Evolutionary conservation across 768 basidiomycete species (phyloP), one percentile per base, ranked within the genome.

Genomic region (Austroboletus eburneus): DNA sequence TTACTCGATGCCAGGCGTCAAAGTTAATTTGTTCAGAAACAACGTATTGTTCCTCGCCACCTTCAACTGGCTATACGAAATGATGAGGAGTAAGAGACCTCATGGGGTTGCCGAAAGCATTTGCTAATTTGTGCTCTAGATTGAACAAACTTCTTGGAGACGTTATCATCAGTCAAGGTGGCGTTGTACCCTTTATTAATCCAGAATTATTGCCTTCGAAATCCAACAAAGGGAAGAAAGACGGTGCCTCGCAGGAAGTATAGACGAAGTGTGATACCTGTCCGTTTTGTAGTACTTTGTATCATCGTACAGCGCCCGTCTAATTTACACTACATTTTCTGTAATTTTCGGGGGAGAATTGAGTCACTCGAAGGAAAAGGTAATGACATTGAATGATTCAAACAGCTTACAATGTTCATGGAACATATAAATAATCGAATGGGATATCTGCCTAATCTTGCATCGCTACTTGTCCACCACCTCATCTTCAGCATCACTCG

Each of bases 401-500:
- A 32, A 10, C 13, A 4, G 30, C 8, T 4, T 35, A 18, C 13
- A n/a, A 35, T n/a, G n/a, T n/a, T n/a, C n/a, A n/a, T n/a, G n/a
- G n/a, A n/a, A n/a, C n/a, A n/a, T n/a, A n/a, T n/a, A n/a, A n/a
- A n/a, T n/a, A n/a, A n/a, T n/a, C n/a, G n/a, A n/a, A n/a, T n/a
- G n/a, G n/a, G n/a, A n/a, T n/a, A n/a, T n/a, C n/a, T n/a, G n/a
- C 34, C 13, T 36, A 20, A 10, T 42, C 21, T 22, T 47, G 12
- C 5, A 8, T 45, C 32, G 16, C 48, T 39, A 58, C 49, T 66
- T 66, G 4, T 66, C 66, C 46, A 85, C 71, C 47, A 85, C 69
- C 54, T 85, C 79, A 51, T 89, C 88, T 61, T 91, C 88, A 29
- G 87, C 87, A 58, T 90, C 87, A 59, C 85, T 87, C 34, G 83